Evolutionary conservation across 2,329 filamentous ascomycete species (phyloP).

Genomic region (Curvularia sp.): DNA sequence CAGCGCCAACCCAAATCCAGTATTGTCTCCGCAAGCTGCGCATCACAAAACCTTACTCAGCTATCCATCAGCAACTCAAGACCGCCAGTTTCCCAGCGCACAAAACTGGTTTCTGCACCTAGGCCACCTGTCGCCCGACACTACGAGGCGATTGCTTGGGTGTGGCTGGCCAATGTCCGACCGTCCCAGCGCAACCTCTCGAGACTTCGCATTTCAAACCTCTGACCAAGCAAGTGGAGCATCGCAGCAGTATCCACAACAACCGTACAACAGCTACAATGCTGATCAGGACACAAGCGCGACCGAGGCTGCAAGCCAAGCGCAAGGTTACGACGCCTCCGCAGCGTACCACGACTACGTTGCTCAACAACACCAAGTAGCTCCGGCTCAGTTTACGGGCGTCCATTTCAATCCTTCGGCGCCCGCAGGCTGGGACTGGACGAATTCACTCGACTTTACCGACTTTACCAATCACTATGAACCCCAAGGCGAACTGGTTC

Average conservation of each 20-base stretch:
- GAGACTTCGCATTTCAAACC: conserved; percentile 45
- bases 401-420: conserved; percentile 35
- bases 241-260: conserved; percentile 29
- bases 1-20: conserved; percentile 3
- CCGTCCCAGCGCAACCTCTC: conserved; percentile 30
- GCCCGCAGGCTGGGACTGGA: conserved; percentile 51
- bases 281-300: conserved; percentile 36
- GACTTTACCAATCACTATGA: conserved; percentile 51
- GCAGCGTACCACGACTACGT: conserved; percentile 31
- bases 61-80: conserved; percentile 11
- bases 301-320: conserved; percentile 27
- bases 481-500: conserved; percentile 56
- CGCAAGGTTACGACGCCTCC: conserved; percentile 25
- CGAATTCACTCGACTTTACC: conserved; percentile 44
- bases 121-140: conserved; percentile 20
- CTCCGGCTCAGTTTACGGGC: conserved; percentile 25
- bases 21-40: neutral
- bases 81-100: neutral
- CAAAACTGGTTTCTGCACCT: conserved; percentile 5
- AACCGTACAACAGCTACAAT: conserved; percentile 36
- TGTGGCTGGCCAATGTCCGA: conserved; percentile 42
- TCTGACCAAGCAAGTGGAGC: conserved; percentile 42
- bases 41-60: conserved; percentile 16
- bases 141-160: conserved; percentile 19
- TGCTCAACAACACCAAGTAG: conserved; percentile 30